Base-by-base conservation (phyloP, 1,284 basidiomycete species). In the Pseudozyma flocculosa region DNA sequence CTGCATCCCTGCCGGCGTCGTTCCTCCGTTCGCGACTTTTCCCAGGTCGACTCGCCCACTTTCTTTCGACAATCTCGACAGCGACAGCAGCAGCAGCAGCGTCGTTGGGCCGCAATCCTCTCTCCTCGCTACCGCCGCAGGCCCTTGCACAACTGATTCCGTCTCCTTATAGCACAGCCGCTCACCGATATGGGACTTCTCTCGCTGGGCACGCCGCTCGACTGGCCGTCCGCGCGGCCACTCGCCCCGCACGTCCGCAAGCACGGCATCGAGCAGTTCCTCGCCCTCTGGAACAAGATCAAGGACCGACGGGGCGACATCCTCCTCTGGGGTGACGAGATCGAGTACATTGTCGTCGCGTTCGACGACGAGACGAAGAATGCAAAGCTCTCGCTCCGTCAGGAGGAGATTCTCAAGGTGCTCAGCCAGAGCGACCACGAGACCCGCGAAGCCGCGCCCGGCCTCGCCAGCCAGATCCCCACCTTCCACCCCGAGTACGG, bases 401-500 rank as follows among this genome's bases (percentile, higher is more conserved):
- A 98, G 80, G 88, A 88, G 2, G 93, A 98, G 81, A 95, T 98
- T 61, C 83, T 99, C 37, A 84, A 85, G 30, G 89, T 91, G 76
- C 84, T 99, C 40, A 68, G 64, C 14, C 48, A 64, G 4, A 62
- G 60, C 54, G 62, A 61, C 40, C 58, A 69, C 63, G 87, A 88
- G 32, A 81, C 84, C 54, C 84, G 87, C 66, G 86, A 90, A 44
- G 75, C 77, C 11, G 59, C 48, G 26, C 81, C 83, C 47, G 83
- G 84, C 26, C 85, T 86, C 57, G 82, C 82, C 54, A 83, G 84
- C 26, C 82, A 70, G 45, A 59, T 92, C 23, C 92, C 93, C 3
- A 90, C 88, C n/a, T 98, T 95, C 78, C 95, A 98, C 78, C 94
- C 94, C 15, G 95, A 99, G 79, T 98, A 94, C 81, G 95, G 94